These are phyloP conservation scores for Colletotrichum sp. DNA, from an alignment of 2,329 filamentous ascomycete genomes.

Conservation along the genomic window DNA sequence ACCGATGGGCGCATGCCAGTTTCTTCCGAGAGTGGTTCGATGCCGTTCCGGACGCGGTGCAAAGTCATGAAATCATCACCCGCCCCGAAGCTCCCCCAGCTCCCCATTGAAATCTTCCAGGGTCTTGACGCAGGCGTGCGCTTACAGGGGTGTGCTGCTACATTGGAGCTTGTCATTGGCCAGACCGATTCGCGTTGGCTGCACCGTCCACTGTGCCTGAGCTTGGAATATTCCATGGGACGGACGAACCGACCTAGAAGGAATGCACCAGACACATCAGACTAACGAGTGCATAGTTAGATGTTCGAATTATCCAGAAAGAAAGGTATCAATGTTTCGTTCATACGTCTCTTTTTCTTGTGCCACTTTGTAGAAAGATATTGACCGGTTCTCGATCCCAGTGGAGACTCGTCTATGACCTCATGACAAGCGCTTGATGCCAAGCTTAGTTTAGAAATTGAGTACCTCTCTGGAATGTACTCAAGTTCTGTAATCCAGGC, in stretches of 20 bases:
- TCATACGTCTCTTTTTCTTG: background rate
- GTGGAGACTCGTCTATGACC: background rate
- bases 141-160: background rate
- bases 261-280: background rate
- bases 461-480: background rate
- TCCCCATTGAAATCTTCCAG: slow-evolving; percentile 7
- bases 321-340: background rate
- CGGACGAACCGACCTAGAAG: background rate
- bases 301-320: background rate
- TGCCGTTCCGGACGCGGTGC: slow-evolving; percentile 11
- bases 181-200: background rate
- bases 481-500: background rate
- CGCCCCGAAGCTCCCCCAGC: slow-evolving; percentile 9
- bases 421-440: background rate
- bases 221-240: background rate
- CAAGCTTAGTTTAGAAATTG: background rate
- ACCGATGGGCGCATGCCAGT: background rate
- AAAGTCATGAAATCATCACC: slow-evolving; percentile 21
- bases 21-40: slow-evolving; percentile 15
- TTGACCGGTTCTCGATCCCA: background rate
- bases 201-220: background rate
- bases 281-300: background rate
- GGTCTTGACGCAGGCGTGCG: background rate
- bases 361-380: background rate
- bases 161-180: slow-evolving; percentile 9